phyloP scores from a whole-genome alignment of 129 eudicot genomes.

The Arctium lappa region DNA sequence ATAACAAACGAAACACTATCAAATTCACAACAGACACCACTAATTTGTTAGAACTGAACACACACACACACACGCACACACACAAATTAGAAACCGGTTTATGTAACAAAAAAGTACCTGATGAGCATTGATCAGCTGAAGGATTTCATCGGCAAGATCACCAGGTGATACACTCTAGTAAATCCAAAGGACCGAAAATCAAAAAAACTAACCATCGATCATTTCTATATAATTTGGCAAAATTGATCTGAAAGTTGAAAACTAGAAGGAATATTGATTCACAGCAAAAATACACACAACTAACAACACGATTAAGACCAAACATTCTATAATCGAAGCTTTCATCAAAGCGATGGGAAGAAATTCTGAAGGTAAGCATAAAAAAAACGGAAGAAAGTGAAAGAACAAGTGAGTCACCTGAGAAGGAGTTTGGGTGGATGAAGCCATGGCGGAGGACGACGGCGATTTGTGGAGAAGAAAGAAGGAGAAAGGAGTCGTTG shows the following conservation, averaged over 20 bases:
- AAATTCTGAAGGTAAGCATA: not conserved
- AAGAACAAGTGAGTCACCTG: conserved; percentile 21
- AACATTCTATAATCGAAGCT: not conserved
- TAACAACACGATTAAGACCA: conserved; percentile 4
- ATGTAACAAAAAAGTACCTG: conserved; percentile 48
- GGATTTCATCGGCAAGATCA: conserved; percentile 33
- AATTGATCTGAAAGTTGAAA: not conserved
- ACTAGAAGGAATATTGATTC: not conserved
- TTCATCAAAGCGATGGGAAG: not conserved
- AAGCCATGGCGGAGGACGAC: conserved; percentile 41
- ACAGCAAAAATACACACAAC: not conserved
- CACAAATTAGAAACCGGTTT: conserved; percentile 1
- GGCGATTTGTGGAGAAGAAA: conserved; percentile 13
- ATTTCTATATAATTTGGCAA: not conserved
- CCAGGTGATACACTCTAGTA: conserved; percentile 36
- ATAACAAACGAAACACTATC: conserved; percentile 1
- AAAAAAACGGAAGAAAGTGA: not conserved
- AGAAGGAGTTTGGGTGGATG: conserved; percentile 30
- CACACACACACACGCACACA: not conserved
- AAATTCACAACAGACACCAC: not conserved
- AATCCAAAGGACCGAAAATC: not conserved
- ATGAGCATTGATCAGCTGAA: conserved; percentile 67
- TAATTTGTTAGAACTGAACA: not conserved
- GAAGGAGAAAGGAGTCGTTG: conserved; percentile 15
- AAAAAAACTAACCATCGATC: not conserved